Base-by-base conservation (phyloP, 768 basidiomycete genomes). In the Porphyrellus cyaneotinctus region DNA sequence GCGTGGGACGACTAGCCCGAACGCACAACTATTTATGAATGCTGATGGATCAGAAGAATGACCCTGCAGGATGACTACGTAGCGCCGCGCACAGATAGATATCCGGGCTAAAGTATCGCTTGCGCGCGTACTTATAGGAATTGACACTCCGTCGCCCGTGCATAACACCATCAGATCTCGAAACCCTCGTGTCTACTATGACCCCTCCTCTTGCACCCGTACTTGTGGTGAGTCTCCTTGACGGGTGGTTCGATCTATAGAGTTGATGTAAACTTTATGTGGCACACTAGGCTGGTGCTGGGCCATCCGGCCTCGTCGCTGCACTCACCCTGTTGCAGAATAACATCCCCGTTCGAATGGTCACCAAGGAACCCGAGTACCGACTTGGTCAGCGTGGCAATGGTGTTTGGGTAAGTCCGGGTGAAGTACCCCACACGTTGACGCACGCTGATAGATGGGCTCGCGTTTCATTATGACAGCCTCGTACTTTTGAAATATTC, bases 261-360 rank as follows among this genome's bases (percentile, higher is more conserved):
- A 10, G 31, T 26, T 52, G 28, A 59, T 12, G 20, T 15, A 13
- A 10, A 38, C 24, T 3, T 18, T 32, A 11, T 13, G 3, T 35
- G 43, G 11, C 41, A 23, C 15, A 9, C 23, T 43, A 71, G 61
- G 62, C 56, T 42, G 70, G 67, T 17, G 65, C 49, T 30, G 70
- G 66, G 15, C 67, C 69, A 14, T 48, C 65, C 0, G 70, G 72
- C 22, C 62, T 71, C 14, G 59, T 66, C 24, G 61, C 56, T 20
- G 71, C 72, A 4, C 67, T 70, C 6, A 62, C 63, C 1, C 62
- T 74, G 23, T 59, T 76, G 15, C 68, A 69, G 20, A 78, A 79
- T 61, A 71, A 74, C 6, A 64, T 81, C 17, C 70, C 76, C 11
- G 74, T 82, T 8, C 75, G 78, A 18, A 73, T 84, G 24, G 75